phyloP scores from a whole-genome alignment of 1,284 basidiomycete genomes.

The Ceratobasidium sp. region DNA sequence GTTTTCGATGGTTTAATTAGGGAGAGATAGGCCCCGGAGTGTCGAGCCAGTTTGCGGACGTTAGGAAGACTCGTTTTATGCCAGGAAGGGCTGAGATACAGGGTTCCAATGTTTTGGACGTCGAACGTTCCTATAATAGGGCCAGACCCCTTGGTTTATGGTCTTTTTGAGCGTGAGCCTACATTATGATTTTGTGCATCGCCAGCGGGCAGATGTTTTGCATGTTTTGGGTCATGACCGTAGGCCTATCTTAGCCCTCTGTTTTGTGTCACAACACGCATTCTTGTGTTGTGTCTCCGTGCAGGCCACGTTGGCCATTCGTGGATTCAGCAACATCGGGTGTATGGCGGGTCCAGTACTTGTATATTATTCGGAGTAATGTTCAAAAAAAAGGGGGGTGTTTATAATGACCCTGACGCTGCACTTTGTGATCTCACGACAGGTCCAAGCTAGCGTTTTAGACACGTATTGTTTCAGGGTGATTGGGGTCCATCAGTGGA shows the following conservation, averaged over 20 bases:
- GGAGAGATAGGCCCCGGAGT: neutral
- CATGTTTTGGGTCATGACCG: neutral
- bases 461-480: slow-evolving; percentile 2
- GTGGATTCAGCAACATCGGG: too few relatives aligned
- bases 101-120: neutral
- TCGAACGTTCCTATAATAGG: too few relatives aligned
- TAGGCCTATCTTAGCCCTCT: neutral
- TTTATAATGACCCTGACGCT: too few relatives aligned
- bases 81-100: neutral
- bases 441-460: neutral
- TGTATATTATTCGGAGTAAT: too few relatives aligned
- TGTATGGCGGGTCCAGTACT: too few relatives aligned
- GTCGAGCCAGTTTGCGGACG: neutral
- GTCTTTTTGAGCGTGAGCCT: neutral
- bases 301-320: too few relatives aligned
- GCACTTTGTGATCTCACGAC: neutral
- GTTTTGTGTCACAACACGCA: too few relatives aligned
- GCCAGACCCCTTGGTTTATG: neutral
- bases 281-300: too few relatives aligned
- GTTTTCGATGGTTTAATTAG: neutral
- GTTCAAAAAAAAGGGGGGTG: too few relatives aligned
- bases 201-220: neutral
- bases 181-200: neutral
- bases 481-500: neutral
- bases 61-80: neutral